phyloP scores from a whole-genome alignment of 2,329 filamentous ascomycete species.

The Fusarium chaquense region DNA sequence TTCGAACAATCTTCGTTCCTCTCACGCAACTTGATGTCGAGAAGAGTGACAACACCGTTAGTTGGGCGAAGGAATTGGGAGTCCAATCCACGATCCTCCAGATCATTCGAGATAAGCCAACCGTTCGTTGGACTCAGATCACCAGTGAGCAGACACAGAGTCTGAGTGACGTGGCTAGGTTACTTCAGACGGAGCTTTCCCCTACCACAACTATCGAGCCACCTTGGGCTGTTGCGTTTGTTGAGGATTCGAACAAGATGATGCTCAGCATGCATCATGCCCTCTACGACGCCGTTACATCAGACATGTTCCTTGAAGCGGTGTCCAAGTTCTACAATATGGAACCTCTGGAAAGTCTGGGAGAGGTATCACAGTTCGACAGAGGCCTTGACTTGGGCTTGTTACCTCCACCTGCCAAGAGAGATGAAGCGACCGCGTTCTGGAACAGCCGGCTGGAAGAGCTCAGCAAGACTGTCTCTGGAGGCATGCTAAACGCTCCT shows the following conservation, averaged over 20 bases:
- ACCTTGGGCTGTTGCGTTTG: constrained; percentile 20
- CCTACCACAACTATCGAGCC: constrained; percentile 1
- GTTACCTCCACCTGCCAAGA: background rate
- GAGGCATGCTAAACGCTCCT: constrained; percentile 3
- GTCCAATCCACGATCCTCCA: constrained; percentile 17
- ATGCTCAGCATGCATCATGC: constrained; percentile 34
- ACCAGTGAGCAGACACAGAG: background rate
- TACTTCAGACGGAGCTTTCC: constrained; percentile 5
- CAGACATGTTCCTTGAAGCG: constrained; percentile 1
- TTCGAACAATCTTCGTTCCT: constrained; percentile 18
- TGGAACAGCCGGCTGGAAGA: background rate
- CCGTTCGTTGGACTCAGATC: constrained; percentile 2
- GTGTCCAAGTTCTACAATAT: constrained; percentile 22
- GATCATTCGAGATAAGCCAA: background rate
- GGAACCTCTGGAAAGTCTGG: background rate
- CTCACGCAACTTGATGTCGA: constrained; percentile 4
- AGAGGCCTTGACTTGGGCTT: constrained; percentile 3
- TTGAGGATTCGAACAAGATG: background rate
- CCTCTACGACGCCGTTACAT: constrained; percentile 10
- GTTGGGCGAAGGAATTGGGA: constrained; percentile 8
- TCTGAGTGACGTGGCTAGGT: background rate
- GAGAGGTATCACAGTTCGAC: background rate
- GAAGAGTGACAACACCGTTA: background rate
- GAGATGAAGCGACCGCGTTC: constrained; percentile 2
- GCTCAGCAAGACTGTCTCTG: background rate